These are phyloP conservation scores for Fusarium sp. DNA, from an alignment of 2,329 filamentous ascomycete genomes.

Conservation along the genomic window DNA sequence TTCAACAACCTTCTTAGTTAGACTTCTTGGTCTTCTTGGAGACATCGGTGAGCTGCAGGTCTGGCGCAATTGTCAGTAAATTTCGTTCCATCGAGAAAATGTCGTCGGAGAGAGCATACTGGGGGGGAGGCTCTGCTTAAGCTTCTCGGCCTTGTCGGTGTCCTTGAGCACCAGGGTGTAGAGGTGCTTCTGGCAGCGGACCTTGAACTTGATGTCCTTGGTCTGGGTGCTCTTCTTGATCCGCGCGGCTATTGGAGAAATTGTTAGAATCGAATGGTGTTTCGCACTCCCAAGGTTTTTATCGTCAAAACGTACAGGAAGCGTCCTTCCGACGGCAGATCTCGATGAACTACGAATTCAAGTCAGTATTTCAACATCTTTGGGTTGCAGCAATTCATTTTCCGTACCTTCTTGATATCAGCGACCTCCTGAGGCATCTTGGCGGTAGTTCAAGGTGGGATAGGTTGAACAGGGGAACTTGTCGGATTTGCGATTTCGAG, in stretches of 20 bases:
- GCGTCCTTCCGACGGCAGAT: constrained; percentile 99
- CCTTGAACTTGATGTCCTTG: constrained; percentile 99
- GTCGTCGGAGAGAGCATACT: constrained; percentile 71
- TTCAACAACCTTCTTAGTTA: constrained; percentile 44
- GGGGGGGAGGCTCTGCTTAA: constrained; percentile 98
- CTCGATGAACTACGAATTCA: constrained; percentile 89
- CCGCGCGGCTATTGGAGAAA: constrained; percentile 73
- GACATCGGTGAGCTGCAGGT: constrained; percentile 66
- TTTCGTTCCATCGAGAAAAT: not conserved
- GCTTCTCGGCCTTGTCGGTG: constrained; percentile 99
- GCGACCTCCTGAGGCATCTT: constrained; percentile 98
- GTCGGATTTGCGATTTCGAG: constrained; percentile 47
- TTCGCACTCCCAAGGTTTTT: constrained; percentile 18
- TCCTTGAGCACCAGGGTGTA: constrained; percentile 99
- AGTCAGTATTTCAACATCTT: constrained; percentile 48
- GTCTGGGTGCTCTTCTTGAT: constrained; percentile 96
- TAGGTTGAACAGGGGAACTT: constrained; percentile 46
- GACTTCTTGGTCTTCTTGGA: constrained; percentile 64
- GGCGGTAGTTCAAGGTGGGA: constrained; percentile 61
- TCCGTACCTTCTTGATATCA: constrained; percentile 88
- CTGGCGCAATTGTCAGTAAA: constrained; percentile 50
- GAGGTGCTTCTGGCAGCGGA: constrained; percentile 95
- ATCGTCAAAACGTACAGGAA: constrained; percentile 80
- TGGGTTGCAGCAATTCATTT: not conserved
- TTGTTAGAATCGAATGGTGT: constrained; percentile 48